Conservation (phyloP, 371 early-diverging fungal genomes). For the Saksenaea vasiformis region DNA sequence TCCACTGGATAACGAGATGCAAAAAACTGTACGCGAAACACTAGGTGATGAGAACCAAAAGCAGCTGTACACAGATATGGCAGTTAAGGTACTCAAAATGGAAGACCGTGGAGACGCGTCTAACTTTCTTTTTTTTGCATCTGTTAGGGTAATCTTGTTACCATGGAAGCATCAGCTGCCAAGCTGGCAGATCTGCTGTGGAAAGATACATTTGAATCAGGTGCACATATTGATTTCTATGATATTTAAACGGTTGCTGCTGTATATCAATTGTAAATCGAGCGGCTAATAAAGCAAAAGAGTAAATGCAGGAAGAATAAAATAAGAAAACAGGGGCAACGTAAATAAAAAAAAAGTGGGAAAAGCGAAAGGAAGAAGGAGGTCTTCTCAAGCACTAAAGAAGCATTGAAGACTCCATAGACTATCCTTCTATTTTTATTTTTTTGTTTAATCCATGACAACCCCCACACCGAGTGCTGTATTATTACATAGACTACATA, state of each 20-base stretch:
- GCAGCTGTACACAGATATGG: conserved; percentile 61
- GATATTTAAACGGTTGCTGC: conserved; percentile 47
- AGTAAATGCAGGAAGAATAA: conserved; percentile 2
- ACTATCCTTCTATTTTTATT: neutral
- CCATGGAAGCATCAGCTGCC: conserved; percentile 69
- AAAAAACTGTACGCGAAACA: conserved; percentile 69
- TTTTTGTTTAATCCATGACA: neutral
- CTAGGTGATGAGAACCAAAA: conserved; percentile 74
- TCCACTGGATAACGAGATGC: conserved; percentile 90
- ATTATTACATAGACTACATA: conserved; percentile 12
- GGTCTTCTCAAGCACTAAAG: neutral
- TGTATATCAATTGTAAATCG: neutral
- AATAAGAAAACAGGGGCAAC: neutral
- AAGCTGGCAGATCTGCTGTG: conserved; percentile 61
- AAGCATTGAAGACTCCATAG: neutral
- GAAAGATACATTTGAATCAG: conserved; percentile 63
- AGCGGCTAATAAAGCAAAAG: conserved; percentile 2
- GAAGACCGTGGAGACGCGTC: neutral
- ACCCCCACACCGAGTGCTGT: conserved; percentile 2
- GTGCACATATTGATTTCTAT: conserved; percentile 83
- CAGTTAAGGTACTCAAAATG: conserved; percentile 47
- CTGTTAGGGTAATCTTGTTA: conserved; percentile 67
- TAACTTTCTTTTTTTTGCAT: neutral
- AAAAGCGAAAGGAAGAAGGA: neutral
- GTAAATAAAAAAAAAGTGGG: neutral